Evolutionary conservation across 176 grass and related monocot genomes (phyloP).

Genomic region (Oropetium thomaeum): DNA sequence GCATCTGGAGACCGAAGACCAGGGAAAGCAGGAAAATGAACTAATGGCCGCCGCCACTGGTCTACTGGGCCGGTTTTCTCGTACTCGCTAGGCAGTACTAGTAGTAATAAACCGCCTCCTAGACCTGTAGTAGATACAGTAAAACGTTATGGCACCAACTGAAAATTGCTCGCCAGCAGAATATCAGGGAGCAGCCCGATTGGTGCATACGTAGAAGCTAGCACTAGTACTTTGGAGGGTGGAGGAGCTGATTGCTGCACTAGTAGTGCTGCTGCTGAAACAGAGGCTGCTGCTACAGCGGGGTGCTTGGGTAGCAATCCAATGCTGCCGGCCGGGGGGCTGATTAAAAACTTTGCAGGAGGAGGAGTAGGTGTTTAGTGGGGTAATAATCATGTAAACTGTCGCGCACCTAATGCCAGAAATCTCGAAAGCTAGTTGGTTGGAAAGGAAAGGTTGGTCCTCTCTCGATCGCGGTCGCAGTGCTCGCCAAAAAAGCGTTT

Average conservation of each 20-base stretch:
- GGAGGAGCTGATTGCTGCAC: no score
- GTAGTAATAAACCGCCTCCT: background rate
- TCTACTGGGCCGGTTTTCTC: background rate
- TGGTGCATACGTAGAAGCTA: background rate
- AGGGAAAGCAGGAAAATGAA: constrained; percentile 4
- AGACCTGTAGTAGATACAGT: no score
- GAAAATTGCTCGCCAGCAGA: background rate
- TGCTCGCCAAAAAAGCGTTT: constrained; percentile 9
- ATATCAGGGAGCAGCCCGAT: background rate
- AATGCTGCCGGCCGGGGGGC: constrained; percentile 8
- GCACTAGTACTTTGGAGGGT: background rate
- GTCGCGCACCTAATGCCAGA: constrained; percentile 20
- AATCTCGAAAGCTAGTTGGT: constrained; percentile 33
- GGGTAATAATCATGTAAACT: constrained; percentile 23
- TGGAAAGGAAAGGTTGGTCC: constrained; percentile 8
- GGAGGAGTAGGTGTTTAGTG: constrained; percentile 27
- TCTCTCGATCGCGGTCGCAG: background rate
- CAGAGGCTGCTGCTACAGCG: background rate
- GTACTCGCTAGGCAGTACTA: background rate
- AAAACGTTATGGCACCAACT: background rate
- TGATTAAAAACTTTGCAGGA: background rate
- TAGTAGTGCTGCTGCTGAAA: no score
- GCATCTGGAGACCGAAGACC: background rate
- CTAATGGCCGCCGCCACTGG: no score
- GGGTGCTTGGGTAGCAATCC: constrained; percentile 18